Conservation (phyloP, 371 early-diverging fungal genomes). For the Actinomucor elegans region DNA sequence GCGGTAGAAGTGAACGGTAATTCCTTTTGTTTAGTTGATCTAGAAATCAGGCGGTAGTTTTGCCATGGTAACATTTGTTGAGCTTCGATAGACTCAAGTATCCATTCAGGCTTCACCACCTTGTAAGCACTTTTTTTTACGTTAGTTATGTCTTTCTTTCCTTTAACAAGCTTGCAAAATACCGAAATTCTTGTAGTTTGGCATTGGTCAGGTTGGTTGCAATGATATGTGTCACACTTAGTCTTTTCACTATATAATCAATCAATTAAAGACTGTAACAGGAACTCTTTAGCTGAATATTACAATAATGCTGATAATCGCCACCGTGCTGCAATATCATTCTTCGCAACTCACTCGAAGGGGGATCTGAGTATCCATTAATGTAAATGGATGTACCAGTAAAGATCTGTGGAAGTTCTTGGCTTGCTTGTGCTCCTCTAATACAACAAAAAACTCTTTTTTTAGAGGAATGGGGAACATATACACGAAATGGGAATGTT, state of each 20-base stretch:
- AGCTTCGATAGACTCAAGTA: slow-evolving; percentile 65
- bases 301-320: slow-evolving; percentile 58
- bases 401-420: slow-evolving; percentile 48
- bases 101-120: slow-evolving; percentile 81
- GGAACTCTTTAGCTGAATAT: neutral
- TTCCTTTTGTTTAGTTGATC: slow-evolving; percentile 22
- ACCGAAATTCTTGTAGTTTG: slow-evolving; percentile 68
- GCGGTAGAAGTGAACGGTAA: slow-evolving; percentile 12
- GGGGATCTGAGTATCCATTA: slow-evolving; percentile 70
- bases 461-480: neutral
- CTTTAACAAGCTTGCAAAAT: slow-evolving; percentile 1
- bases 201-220: slow-evolving; percentile 67
- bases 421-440: slow-evolving; percentile 24
- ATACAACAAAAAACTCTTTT: neutral
- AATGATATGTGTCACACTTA: slow-evolving; percentile 66
- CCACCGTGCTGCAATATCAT: slow-evolving; percentile 65
- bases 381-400: slow-evolving; percentile 61
- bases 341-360: slow-evolving; percentile 54
- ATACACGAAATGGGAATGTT: too few relatives aligned
- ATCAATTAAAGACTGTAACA: neutral
- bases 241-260: slow-evolving; percentile 48
- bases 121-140: slow-evolving; percentile 69
- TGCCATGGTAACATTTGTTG: slow-evolving; percentile 65
- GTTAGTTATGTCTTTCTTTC: too few relatives aligned
- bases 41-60: slow-evolving; percentile 46